Percentiles rank a stretch among this genome's conserved stretches.
These are phyloP conservation scores for Rosa multiflora DNA, from an alignment of 306 rosid species.

Conservation along the genomic window DNA sequence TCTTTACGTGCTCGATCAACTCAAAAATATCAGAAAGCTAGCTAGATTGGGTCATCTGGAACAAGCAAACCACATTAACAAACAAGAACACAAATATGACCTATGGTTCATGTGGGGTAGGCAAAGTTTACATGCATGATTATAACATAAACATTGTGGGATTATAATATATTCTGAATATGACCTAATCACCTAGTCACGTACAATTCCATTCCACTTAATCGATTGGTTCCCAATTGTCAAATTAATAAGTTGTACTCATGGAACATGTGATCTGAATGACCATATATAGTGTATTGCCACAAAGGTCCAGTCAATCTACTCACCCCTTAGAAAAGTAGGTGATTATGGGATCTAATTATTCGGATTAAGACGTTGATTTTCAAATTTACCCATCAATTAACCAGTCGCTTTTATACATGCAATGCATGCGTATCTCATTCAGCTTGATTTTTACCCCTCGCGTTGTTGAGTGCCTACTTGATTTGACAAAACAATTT, in stretches of 20 bases:
- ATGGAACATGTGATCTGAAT: neutral
- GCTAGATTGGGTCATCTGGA: neutral
- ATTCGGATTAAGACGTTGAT: neutral
- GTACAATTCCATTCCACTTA: constrained; percentile 7
- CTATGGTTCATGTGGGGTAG: neutral
- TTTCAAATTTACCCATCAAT: neutral
- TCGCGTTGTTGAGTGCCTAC: neutral
- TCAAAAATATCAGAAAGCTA: neutral
- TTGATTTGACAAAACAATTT: neutral
- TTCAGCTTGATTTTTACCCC: neutral
- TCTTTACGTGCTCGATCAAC: neutral
- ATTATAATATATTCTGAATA: neutral
- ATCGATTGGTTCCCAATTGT: neutral
- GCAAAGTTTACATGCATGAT: neutral
- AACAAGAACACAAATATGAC: neutral
- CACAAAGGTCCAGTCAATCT: constrained; percentile 1
- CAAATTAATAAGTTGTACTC: neutral
- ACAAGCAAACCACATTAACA: neutral
- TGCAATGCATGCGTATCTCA: neutral
- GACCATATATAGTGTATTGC: neutral
- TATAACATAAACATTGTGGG: neutral
- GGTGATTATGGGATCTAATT: constrained; percentile 9
- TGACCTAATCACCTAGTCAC: constrained; percentile 11
- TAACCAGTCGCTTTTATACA: neutral
- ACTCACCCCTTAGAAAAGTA: neutral